A percentile compares a stretch with the other conserved stretches of the same genome.
Evolutionary conservation across 352 stramenopile species (phyloP).

Genomic region (Phytopythium boreale): DNA sequence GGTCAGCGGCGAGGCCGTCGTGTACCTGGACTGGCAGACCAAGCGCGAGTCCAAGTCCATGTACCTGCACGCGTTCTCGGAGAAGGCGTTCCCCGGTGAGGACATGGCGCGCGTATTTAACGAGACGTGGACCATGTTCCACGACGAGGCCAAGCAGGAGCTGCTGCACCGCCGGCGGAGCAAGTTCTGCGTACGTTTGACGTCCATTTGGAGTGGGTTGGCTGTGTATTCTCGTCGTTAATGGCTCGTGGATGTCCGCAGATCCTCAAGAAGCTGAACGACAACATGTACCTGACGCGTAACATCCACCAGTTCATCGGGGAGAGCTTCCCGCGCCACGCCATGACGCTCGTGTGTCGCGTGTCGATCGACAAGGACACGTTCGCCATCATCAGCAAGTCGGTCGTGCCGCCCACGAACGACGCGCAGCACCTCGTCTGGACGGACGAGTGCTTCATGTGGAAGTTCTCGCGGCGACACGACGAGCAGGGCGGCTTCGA

Average conservation of each 20-base stretch:
- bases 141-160: slow-evolving; percentile 74
- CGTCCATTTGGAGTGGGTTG: background rate
- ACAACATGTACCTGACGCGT: slow-evolving; percentile 83
- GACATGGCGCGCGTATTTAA: slow-evolving; percentile 79
- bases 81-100: slow-evolving; percentile 66
- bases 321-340: slow-evolving; percentile 81
- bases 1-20: slow-evolving; percentile 58
- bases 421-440: slow-evolving; percentile 85
- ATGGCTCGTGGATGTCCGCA: slow-evolving; percentile 13
- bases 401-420: slow-evolving; percentile 70
- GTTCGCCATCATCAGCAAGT: slow-evolving; percentile 82
- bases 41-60: slow-evolving; percentile 86
- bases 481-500: slow-evolving; percentile 66
- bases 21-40: slow-evolving; percentile 75
- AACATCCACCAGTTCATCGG: slow-evolving; percentile 89
- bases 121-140: slow-evolving; percentile 72
- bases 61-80: slow-evolving; percentile 77
- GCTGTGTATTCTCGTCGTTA: background rate
- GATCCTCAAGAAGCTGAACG: slow-evolving; percentile 83
- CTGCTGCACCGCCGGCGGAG: slow-evolving; percentile 66
- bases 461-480: slow-evolving; percentile 61
- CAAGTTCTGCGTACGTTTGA: slow-evolving; percentile 78
- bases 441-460: slow-evolving; percentile 87
- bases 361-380: slow-evolving; percentile 83
- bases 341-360: slow-evolving; percentile 78